phyloP scores from a whole-genome alignment of 495 filamentous ascomycete species.

The Talaromyces nanjingensis region DNA sequence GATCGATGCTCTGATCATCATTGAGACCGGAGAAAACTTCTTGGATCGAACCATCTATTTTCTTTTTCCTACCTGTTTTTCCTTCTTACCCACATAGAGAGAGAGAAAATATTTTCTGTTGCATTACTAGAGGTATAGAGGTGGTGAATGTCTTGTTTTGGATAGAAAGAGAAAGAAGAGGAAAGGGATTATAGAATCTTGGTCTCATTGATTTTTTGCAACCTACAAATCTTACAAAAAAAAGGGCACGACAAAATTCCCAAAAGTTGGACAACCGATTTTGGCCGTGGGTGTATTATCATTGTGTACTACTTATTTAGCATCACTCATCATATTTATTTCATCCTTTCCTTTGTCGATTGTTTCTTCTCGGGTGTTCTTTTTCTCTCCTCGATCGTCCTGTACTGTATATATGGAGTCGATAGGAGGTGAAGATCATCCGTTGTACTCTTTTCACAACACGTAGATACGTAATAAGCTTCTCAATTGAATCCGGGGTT shows the following conservation, averaged over 20 bases:
- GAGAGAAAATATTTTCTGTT: background rate
- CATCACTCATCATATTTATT: slow-evolving; percentile 10
- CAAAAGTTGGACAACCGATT: slow-evolving; percentile 4
- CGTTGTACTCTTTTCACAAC: background rate
- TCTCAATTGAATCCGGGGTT: background rate
- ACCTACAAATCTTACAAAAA: background rate
- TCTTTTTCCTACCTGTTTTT: background rate
- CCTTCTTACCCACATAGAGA: slow-evolving; percentile 2
- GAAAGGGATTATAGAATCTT: background rate
- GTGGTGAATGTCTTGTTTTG: background rate
- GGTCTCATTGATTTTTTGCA: slow-evolving; percentile 5
- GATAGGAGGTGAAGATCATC: background rate
- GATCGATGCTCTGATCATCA: background rate
- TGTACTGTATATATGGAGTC: background rate
- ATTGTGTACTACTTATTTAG: slow-evolving; percentile 11
- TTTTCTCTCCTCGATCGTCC: background rate
- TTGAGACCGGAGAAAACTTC: background rate
- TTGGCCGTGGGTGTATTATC: slow-evolving; percentile 7
- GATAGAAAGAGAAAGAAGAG: background rate
- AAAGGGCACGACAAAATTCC: slow-evolving; percentile 6
- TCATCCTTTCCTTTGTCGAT: slow-evolving; percentile 3
- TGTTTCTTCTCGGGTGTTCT: background rate
- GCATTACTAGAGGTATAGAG: slow-evolving; percentile 8
- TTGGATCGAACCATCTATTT: background rate
- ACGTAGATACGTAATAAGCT: background rate